Conservation (phyloP, 2,329 filamentous ascomycete genomes). For the Diaporthe citri region DNA sequence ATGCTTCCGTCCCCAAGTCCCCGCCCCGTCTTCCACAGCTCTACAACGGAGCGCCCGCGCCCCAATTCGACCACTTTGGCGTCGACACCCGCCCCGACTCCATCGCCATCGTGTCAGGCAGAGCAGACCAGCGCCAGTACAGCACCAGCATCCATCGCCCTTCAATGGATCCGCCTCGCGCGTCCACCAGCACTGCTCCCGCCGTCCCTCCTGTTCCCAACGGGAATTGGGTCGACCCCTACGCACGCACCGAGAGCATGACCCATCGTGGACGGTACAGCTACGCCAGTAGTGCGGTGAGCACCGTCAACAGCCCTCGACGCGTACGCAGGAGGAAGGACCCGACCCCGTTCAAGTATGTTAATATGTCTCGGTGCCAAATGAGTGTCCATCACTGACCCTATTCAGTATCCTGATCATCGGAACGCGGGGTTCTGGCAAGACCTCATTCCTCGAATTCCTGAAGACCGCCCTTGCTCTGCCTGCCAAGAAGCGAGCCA, state of each 20-base stretch:
- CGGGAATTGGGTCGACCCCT: slow-evolving; percentile 78
- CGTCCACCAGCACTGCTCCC: slow-evolving; percentile 58
- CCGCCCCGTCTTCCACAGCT: slow-evolving; percentile 67
- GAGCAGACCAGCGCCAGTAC: slow-evolving; percentile 52
- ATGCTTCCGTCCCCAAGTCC: slow-evolving; percentile 59
- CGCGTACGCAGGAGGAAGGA: slow-evolving; percentile 95
- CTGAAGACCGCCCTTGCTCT: slow-evolving; percentile 87
- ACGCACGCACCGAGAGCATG: slow-evolving; percentile 92
- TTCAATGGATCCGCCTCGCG: slow-evolving; percentile 65
- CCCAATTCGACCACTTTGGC: slow-evolving; percentile 62
- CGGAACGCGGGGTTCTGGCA: slow-evolving; percentile 88
- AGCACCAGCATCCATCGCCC: slow-evolving; percentile 54
- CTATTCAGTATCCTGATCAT: slow-evolving; percentile 83
- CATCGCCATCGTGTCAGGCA: slow-evolving; percentile 68
- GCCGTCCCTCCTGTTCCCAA: slow-evolving; percentile 69
- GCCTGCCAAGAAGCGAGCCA: slow-evolving; percentile 81
- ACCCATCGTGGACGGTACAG: slow-evolving; percentile 95
- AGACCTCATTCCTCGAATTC: slow-evolving; percentile 97
- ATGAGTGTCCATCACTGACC: slow-evolving; percentile 30
- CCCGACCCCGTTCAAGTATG: slow-evolving; percentile 98
- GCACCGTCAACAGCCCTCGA: slow-evolving; percentile 92
- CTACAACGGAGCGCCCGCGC: slow-evolving; percentile 59
- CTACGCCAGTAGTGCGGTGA: slow-evolving; percentile 92
- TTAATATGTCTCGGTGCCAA: slow-evolving; percentile 44
- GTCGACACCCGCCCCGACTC: slow-evolving; percentile 75